Evolutionary conservation across 352 stramenopile species (phyloP).

Genomic region (Phytophthora crassamura): DNA sequence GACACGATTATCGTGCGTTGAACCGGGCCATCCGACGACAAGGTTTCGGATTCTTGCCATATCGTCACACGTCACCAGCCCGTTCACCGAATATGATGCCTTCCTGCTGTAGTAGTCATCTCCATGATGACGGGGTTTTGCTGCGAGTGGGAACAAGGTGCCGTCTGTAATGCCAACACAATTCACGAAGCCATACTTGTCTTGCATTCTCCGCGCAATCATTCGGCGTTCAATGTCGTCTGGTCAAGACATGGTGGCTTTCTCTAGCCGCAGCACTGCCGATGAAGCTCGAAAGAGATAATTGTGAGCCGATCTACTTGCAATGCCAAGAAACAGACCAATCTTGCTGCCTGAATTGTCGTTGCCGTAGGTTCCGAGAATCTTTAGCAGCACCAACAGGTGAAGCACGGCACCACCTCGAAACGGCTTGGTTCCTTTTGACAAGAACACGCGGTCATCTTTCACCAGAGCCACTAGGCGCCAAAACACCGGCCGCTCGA

Average conservation of each 20-base stretch:
- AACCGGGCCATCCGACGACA: constrained; percentile 29
- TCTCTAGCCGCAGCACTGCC: constrained; percentile 3
- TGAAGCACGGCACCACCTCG: constrained; percentile 28
- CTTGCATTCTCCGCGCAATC: constrained; percentile 18
- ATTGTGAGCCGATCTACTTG: constrained; percentile 21
- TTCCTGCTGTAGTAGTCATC: constrained; percentile 38
- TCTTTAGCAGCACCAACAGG: constrained; percentile 36
- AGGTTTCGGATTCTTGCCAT: constrained; percentile 23
- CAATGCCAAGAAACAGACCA: constrained; percentile 33
- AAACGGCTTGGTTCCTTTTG: constrained; percentile 15
- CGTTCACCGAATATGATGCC: constrained; percentile 24
- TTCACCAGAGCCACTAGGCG: constrained; percentile 7
- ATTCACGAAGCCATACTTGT: constrained; percentile 31
- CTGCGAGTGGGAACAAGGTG: constrained; percentile 29
- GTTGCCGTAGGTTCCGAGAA: constrained; percentile 31
- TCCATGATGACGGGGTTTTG: constrained; percentile 25
- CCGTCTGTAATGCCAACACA: constrained; percentile 33
- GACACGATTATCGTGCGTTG: constrained; percentile 34
- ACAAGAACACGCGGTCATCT: constrained; percentile 13
- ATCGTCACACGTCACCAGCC: constrained; percentile 27
- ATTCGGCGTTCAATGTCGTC: constrained; percentile 9
- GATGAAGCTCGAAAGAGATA: constrained; percentile 26
- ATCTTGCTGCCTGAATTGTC: constrained; percentile 26
- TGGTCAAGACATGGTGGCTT: background rate
- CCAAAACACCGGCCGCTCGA: constrained; percentile 9